These are phyloP conservation scores for Vigna nakashimae DNA, from an alignment of 306 rosid species.

Conservation along the genomic window DNA sequence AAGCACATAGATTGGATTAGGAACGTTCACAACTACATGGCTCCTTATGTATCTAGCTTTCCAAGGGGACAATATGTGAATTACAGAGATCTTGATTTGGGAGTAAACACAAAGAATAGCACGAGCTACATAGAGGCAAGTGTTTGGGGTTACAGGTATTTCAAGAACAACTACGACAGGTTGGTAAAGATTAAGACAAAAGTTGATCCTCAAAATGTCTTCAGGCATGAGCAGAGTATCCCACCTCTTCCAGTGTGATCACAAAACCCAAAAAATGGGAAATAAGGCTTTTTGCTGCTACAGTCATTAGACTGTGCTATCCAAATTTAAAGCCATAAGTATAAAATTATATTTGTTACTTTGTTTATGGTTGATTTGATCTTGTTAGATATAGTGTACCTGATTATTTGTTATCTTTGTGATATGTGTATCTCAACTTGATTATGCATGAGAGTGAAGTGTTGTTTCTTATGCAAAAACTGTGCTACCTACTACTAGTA, in stretches of 20 bases:
- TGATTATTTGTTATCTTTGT: too few species aligned
- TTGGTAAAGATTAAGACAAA: constrained; percentile 54
- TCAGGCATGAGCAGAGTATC: constrained; percentile 62
- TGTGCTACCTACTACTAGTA: background rate
- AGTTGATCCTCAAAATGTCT: constrained; percentile 59
- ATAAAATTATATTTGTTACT: background rate
- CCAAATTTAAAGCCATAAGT: background rate
- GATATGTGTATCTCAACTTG: background rate
- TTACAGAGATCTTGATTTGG: constrained; percentile 60
- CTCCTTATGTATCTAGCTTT: constrained; percentile 44
- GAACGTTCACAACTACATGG: constrained; percentile 54
- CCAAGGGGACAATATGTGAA: constrained; percentile 59
- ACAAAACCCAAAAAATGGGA: background rate
- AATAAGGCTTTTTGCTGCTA: background rate
- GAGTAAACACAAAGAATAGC: constrained; percentile 45
- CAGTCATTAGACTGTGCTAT: background rate
- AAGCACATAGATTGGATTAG: constrained; percentile 57
- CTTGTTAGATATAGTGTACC: too few species aligned
- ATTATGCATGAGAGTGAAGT: background rate
- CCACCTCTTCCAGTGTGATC: constrained; percentile 47
- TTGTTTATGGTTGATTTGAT: too few species aligned
- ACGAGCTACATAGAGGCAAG: constrained; percentile 49
- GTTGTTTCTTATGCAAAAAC: background rate
- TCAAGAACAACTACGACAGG: constrained; percentile 51
- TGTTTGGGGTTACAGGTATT: constrained; percentile 56